A percentile compares a stretch with the other conserved stretches of the same genome.
Evolutionary conservation across 495 filamentous ascomycete genomes (phyloP).

Genomic region (Penicillium lagena): DNA sequence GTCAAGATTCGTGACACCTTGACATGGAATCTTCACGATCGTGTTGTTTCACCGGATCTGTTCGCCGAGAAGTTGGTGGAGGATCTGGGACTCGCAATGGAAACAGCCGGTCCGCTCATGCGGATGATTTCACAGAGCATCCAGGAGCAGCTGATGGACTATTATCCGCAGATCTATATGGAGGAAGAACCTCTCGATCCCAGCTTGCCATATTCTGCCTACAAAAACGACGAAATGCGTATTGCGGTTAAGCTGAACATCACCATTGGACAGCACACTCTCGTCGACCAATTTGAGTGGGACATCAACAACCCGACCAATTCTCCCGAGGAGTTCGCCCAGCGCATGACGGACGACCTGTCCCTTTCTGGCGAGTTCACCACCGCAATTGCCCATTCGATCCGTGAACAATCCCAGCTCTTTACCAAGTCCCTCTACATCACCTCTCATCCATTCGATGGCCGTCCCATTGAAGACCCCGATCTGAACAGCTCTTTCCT

Average conservation of each 20-base stretch:
- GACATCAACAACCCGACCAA: constrained; percentile 94
- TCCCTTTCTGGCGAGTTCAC: constrained; percentile 93
- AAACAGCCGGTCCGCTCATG: constrained; percentile 55
- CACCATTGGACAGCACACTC: constrained; percentile 89
- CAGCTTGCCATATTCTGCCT: constrained; percentile 82
- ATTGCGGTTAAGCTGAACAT: constrained; percentile 94
- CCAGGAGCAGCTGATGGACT: constrained; percentile 85
- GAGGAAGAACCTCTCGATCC: constrained; percentile 89
- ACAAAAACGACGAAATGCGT: constrained; percentile 98
- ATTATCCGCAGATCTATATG: constrained; percentile 82
- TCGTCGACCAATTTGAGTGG: constrained; percentile 98
- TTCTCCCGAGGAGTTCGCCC: constrained; percentile 88
- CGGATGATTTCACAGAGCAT: constrained; percentile 76
- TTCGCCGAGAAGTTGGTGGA: constrained; percentile 89
- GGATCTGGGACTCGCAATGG: constrained; percentile 74
- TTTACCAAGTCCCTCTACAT: constrained; percentile 93
- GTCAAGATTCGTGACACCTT: constrained; percentile 95
- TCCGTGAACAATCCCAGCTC: constrained; percentile 89
- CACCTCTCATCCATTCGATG: constrained; percentile 89
- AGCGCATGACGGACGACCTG: constrained; percentile 82
- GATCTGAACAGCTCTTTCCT: constrained; percentile 83
- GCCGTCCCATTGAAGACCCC: constrained; percentile 83
- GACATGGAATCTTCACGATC: constrained; percentile 96
- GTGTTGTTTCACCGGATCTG: constrained; percentile 65
- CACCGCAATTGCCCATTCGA: constrained; percentile 94